These are phyloP conservation scores for Botryotinia calthae DNA, from an alignment of 2,329 filamentous ascomycete species.

Conservation along the genomic window DNA sequence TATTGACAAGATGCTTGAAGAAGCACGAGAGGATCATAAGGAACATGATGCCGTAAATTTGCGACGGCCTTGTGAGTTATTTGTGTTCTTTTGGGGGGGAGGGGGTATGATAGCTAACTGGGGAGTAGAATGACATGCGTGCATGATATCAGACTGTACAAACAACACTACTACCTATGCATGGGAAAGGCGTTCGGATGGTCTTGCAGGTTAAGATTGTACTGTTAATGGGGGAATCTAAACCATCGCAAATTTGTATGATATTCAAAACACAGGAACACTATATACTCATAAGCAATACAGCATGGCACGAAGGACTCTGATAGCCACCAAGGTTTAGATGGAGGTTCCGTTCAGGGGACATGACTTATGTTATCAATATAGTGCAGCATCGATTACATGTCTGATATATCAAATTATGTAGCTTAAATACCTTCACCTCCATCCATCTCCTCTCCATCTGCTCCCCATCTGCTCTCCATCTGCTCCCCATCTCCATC, in stretches of 20 bases:
- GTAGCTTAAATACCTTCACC: too few species aligned
- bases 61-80: slow-evolving; percentile 44
- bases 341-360: not conserved
- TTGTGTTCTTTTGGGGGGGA: not conserved
- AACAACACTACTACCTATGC: slow-evolving; percentile 2
- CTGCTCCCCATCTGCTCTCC: not conserved
- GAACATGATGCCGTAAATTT: slow-evolving; percentile 78
- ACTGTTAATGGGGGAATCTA: not conserved
- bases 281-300: not conserved
- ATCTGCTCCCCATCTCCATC: too few species aligned
- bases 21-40: slow-evolving; percentile 83
- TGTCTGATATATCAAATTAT: not conserved
- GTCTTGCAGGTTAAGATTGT: not conserved
- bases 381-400: not conserved
- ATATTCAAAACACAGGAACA: not conserved
- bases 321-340: not conserved
- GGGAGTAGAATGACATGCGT: not conserved
- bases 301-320: not conserved
- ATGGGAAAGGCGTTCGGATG: slow-evolving; percentile 24
- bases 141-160: slow-evolving; percentile 3
- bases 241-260: not conserved
- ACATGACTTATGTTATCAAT: not conserved
- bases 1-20: slow-evolving; percentile 89
- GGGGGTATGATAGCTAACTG: not conserved
- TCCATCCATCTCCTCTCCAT: not conserved